phyloP scores from a whole-genome alignment of 495 filamentous ascomycete species.

The Daldinia vernicosa region DNA sequence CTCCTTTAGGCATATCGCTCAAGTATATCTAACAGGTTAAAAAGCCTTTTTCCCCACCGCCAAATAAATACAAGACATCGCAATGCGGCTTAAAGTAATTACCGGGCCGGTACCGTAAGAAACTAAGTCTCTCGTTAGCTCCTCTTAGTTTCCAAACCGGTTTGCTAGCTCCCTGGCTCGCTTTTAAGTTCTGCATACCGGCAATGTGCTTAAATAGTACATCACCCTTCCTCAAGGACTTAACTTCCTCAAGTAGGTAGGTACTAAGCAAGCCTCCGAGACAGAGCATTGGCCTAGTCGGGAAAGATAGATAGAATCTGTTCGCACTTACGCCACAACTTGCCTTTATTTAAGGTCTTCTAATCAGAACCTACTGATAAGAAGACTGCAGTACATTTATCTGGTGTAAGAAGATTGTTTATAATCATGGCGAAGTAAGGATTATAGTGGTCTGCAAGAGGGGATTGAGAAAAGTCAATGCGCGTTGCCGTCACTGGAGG shows the following conservation, averaged over 20 bases:
- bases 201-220: constrained; percentile 64
- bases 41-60: constrained; percentile 56
- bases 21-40: constrained; percentile 79
- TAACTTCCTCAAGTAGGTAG: constrained; percentile 60
- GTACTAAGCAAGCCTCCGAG: constrained; percentile 75
- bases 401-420: constrained; percentile 68
- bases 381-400: constrained; percentile 67
- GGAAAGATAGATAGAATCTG: constrained; percentile 68
- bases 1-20: constrained; percentile 53
- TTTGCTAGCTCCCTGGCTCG: constrained; percentile 41
- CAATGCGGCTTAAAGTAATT: constrained; percentile 83
- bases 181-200: constrained; percentile 39
- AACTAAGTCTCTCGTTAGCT: constrained; percentile 81
- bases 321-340: constrained; percentile 60
- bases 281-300: constrained; percentile 69
- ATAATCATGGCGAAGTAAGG: constrained; percentile 66
- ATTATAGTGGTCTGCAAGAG: constrained; percentile 63
- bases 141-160: constrained; percentile 62
- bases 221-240: constrained; percentile 43
- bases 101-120: constrained; percentile 78
- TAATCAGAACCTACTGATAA: constrained; percentile 54
- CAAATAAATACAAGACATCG: constrained; percentile 72
- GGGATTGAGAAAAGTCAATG: constrained; percentile 62
- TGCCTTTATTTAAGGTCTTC: constrained; percentile 40
- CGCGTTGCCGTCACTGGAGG: constrained; percentile 32